Evolutionary conservation across 352 stramenopile species (phyloP).

Genomic region (Pythium sukuiense): DNA sequence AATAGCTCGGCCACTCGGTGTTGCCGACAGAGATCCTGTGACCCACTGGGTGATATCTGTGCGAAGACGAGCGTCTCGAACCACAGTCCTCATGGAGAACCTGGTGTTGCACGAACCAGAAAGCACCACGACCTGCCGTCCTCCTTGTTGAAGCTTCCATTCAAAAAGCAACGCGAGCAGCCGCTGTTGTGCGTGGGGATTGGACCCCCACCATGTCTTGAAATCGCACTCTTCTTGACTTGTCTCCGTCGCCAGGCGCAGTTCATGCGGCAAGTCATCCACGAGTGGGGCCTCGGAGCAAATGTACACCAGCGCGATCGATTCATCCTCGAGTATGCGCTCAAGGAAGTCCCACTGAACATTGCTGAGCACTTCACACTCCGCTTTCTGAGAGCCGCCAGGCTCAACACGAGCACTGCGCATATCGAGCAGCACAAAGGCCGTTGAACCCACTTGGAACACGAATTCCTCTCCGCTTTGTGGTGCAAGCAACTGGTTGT

Average conservation of each 20-base stretch:
- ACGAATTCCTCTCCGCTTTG: conserved; percentile 67
- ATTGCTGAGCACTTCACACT: conserved; percentile 57
- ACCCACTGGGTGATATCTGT: conserved; percentile 45
- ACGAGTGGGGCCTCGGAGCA: conserved; percentile 55
- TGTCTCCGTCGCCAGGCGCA: neutral
- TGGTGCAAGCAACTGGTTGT: conserved; percentile 55
- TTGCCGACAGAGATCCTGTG: conserved; percentile 35
- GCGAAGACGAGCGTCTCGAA: conserved; percentile 52
- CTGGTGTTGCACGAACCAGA: conserved; percentile 37
- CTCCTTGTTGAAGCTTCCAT: conserved; percentile 63
- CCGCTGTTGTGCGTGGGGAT: conserved; percentile 37
- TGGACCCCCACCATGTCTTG: conserved; percentile 44
- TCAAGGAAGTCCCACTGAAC: conserved; percentile 67
- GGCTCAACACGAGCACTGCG: conserved; percentile 51
- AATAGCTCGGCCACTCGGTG: neutral
- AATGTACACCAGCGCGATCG: conserved; percentile 42
- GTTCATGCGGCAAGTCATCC: conserved; percentile 30
- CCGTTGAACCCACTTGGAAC: conserved; percentile 41
- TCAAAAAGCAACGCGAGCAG: conserved; percentile 59
- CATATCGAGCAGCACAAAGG: conserved; percentile 65
- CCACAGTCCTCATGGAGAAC: conserved; percentile 36
- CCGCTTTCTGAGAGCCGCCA: conserved; percentile 52
- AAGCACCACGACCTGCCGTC: conserved; percentile 46
- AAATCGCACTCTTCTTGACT: conserved; percentile 16
- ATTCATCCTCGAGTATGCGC: conserved; percentile 33